Conservation (phyloP, 495 filamentous ascomycete genomes). For the Daldinia grandis region DNA sequence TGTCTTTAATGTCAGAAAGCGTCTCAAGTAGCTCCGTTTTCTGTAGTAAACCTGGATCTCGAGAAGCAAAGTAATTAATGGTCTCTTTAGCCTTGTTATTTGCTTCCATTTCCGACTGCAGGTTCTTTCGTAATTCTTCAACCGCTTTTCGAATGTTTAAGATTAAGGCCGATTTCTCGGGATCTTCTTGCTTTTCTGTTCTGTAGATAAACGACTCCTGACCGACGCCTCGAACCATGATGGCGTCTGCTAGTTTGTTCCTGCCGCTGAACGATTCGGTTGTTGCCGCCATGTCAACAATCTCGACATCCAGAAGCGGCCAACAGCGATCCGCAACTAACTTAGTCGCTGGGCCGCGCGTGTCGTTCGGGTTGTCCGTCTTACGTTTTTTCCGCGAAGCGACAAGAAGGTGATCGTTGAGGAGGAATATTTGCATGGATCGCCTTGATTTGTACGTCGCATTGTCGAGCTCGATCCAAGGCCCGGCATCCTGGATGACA, state of each 20-base stretch:
- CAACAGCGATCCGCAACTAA: constrained; percentile 94
- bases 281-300: constrained; percentile 81
- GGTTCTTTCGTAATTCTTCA: constrained; percentile 84
- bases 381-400: constrained; percentile 92
- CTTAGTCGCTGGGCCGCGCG: constrained; percentile 72
- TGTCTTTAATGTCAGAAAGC: constrained; percentile 73
- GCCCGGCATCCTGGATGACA: constrained; percentile 85
- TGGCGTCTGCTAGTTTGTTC: constrained; percentile 81
- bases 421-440: constrained; percentile 84
- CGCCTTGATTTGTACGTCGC: constrained; percentile 92
- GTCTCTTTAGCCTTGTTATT: constrained; percentile 79
- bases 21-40: constrained; percentile 75
- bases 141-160: constrained; percentile 89
- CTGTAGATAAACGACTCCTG: constrained; percentile 93
- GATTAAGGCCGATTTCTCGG: constrained; percentile 81
- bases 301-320: constrained; percentile 91
- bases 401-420: constrained; percentile 94
- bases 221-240: constrained; percentile 86
- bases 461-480: constrained; percentile 96
- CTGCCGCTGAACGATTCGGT: constrained; percentile 64
- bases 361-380: constrained; percentile 69
- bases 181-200: constrained; percentile 74
- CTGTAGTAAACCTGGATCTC: constrained; percentile 74
- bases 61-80: constrained; percentile 79
- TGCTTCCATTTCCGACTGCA: constrained; percentile 83